These are phyloP conservation scores for Striga hermonthica DNA, from an alignment of 305 asterid species.

Conservation along the genomic window DNA sequence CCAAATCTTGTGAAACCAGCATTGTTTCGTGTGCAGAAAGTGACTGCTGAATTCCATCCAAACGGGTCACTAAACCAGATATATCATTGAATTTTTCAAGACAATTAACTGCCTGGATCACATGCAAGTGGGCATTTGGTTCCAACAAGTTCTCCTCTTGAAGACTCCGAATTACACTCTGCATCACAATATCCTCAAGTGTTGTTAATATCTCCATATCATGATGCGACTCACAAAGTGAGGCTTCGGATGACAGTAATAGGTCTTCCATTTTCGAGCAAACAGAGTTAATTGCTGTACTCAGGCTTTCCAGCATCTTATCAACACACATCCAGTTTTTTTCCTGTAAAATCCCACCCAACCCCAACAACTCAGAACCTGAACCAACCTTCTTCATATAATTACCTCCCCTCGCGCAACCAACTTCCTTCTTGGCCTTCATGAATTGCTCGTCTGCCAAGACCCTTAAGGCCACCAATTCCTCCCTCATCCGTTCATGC, in stretches of 20 bases:
- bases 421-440: constrained; percentile 52
- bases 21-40: constrained; percentile 51
- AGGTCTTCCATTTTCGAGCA: constrained; percentile 41
- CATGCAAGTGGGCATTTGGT: constrained; percentile 40
- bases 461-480: constrained; percentile 38
- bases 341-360: constrained; percentile 53
- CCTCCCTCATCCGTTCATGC: constrained; percentile 47
- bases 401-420: constrained; percentile 37
- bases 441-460: constrained; percentile 46
- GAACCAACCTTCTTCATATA: constrained; percentile 47
- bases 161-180: constrained; percentile 38
- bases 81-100: constrained; percentile 58
- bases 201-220: constrained; percentile 40
- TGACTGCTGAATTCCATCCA: constrained; percentile 59
- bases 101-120: constrained; percentile 40
- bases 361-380: constrained; percentile 52
- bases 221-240: constrained; percentile 43
- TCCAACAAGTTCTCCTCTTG: constrained; percentile 24
- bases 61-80: constrained; percentile 48
- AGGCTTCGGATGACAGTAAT: constrained; percentile 36
- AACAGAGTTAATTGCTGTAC: constrained; percentile 41
- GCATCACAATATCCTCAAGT: constrained; percentile 55
- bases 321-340: constrained; percentile 43
- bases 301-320: constrained; percentile 43
- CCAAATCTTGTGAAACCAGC: constrained; percentile 54